Percentiles rank a stretch among this genome's conserved stretches.
phyloP scores from a whole-genome alignment of 495 filamentous ascomycete genomes.

The Aspergillus nidulans region DNA sequence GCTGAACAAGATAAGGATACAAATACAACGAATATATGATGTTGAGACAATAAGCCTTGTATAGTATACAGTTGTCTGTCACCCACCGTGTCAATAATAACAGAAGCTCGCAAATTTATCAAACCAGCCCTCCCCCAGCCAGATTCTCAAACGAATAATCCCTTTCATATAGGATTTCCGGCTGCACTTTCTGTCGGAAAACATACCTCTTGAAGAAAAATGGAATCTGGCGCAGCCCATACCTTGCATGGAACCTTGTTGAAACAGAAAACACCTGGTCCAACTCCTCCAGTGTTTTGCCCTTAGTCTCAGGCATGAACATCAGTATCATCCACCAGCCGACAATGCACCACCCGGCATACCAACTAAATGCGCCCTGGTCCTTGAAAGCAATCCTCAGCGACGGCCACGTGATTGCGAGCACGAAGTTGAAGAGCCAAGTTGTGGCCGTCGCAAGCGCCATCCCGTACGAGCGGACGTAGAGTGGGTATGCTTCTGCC shows the following conservation, averaged over 20 bases:
- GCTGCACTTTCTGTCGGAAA: slow-evolving; percentile 27
- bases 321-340: slow-evolving; percentile 34
- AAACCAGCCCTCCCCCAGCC: slow-evolving; percentile 22
- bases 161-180: slow-evolving; percentile 38
- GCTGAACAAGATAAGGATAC: not conserved
- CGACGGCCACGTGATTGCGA: slow-evolving; percentile 63
- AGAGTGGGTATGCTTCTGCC: slow-evolving; percentile 71
- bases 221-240: slow-evolving; percentile 44
- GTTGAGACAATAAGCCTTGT: not conserved
- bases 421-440: slow-evolving; percentile 57
- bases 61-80: not conserved
- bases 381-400: slow-evolving; percentile 49
- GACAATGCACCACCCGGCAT: slow-evolving; percentile 46
- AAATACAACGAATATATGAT: not conserved
- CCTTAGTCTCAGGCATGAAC: slow-evolving; percentile 43
- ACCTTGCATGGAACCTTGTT: slow-evolving; percentile 41
- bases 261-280: slow-evolving; percentile 51
- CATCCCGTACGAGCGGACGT: slow-evolving; percentile 68
- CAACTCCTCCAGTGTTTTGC: slow-evolving; percentile 39
- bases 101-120: not conserved
- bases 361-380: slow-evolving; percentile 60
- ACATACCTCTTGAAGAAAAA: slow-evolving; percentile 46
- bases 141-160: slow-evolving; percentile 20
- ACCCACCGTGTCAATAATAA: not conserved
- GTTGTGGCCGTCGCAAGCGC: slow-evolving; percentile 43